Base-by-base conservation (phyloP, 768 basidiomycete genomes). In the Hysterangium stoloniferum region DNA sequence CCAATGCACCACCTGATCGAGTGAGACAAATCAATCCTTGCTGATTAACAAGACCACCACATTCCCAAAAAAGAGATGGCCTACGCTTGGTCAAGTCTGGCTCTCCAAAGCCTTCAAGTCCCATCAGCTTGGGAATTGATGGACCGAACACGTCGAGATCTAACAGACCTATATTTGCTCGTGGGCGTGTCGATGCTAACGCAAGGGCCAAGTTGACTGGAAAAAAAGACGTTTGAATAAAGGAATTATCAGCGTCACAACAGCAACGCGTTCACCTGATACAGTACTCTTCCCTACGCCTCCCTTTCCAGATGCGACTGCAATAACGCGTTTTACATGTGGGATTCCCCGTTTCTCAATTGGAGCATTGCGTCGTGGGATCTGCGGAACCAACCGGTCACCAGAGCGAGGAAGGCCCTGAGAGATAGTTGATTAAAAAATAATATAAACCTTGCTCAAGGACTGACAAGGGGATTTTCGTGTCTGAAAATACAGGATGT, bases 131-230 rank as follows among this genome's bases (percentile, higher is more conserved):
- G 0, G 95, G 95, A 38, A 95, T 72, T 0, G 91, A 94, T 1
- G 95, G 95, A 0, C 95, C 95, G 59, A 96, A 97, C 38, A 99
- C 82, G 63, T 99, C 95, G 7, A 99, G 76, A 66, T 99, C 95
- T 0, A 99, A 75, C 17, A 98, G 67, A 0, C 95, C 95, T 2
- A 98, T 80, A 28, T 84, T 62, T 1, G 54, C 52, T 4, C 64
- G 58, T 45, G 67, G 61, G 33, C 67, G 70, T 35, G 1, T 19
- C 65, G 64, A 66, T 4, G 80, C 82, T 15, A 88, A 77, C 7
- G 80, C 78, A 53, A 84, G 84, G 4, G 87, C 91, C 17, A 93
- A 75, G 58, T 93, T 94, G 6, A 86, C 89, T 90, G 61, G 5
- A 42, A 28, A 31, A 7, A 19, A 15, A 28, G 12, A 48, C 46